phyloP scores from a whole-genome alignment of 2,329 filamentous ascomycete species.

The Ophiostoma fasciatum region DNA sequence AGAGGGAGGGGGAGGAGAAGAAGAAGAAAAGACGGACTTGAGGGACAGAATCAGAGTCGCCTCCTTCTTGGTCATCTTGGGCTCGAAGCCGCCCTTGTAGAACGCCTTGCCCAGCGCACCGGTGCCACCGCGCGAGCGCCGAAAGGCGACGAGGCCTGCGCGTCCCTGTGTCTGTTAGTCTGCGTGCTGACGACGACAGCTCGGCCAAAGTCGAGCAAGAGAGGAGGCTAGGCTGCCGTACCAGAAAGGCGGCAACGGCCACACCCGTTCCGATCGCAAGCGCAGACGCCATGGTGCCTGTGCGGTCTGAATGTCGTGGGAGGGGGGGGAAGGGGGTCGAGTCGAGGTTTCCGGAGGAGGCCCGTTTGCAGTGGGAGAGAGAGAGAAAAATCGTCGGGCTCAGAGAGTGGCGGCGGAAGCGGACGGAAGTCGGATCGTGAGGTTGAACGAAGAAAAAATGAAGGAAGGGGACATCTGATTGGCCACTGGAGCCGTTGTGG shows the following conservation, averaged over 20 bases:
- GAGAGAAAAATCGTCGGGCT: background rate
- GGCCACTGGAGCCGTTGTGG: background rate
- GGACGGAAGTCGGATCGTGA: no score
- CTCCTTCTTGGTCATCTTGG: conserved; percentile 84
- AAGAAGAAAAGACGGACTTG: conserved; percentile 41
- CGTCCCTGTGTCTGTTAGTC: conserved; percentile 56
- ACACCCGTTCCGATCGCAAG: conserved; percentile 45
- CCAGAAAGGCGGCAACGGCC: conserved; percentile 51
- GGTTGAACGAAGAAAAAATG: background rate
- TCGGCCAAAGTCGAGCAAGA: background rate
- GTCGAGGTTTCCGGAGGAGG: no score
- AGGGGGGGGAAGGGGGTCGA: background rate
- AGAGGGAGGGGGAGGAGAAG: background rate
- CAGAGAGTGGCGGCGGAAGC: no score
- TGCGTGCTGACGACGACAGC: no score
- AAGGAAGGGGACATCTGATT: background rate
- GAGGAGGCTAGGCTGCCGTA: no score
- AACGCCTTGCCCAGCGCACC: conserved; percentile 78
- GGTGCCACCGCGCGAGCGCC: conserved; percentile 63
- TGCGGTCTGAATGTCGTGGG: no score
- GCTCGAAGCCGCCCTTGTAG: conserved; percentile 98
- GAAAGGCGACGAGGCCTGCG: conserved; percentile 78
- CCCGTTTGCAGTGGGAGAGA: no score
- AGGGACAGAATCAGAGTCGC: conserved; percentile 82
- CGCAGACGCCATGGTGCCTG: conserved; percentile 40